A percentile compares a stretch with the other conserved stretches of the same genome.
phyloP scores from a whole-genome alignment of 164 flowering plant genomes.

The Sedum album region DNA sequence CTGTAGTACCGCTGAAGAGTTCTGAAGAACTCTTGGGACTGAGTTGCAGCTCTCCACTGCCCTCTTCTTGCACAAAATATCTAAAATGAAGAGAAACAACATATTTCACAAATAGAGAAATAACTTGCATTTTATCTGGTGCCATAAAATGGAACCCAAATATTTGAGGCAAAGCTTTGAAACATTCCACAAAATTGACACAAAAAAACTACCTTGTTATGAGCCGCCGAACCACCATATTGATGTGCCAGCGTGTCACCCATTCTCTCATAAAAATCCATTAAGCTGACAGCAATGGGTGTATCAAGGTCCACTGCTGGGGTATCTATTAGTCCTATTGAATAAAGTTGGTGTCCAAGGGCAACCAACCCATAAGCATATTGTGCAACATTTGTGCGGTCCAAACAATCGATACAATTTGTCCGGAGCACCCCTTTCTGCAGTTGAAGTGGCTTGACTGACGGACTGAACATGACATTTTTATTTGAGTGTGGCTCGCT shows the following conservation, averaged over 20 bases:
- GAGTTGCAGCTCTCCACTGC: constrained; percentile 50
- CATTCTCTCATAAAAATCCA: constrained; percentile 44
- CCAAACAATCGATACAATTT: constrained; percentile 52
- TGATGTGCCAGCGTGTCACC: constrained; percentile 56
- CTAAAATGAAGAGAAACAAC: constrained; percentile 13
- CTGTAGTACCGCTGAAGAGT: constrained; percentile 51
- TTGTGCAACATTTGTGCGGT: constrained; percentile 55
- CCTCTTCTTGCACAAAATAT: constrained; percentile 50
- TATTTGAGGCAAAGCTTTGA: too few species aligned
- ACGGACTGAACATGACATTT: constrained; percentile 11
- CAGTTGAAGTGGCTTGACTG: constrained; percentile 36
- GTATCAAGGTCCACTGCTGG: constrained; percentile 32
- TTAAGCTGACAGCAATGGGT: constrained; percentile 34
- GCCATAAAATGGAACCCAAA: background rate
- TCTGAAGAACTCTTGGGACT: constrained; percentile 53
- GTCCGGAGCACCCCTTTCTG: constrained; percentile 51
- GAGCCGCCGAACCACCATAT: constrained; percentile 61
- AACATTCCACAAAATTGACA: too few species aligned
- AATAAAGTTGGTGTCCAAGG: constrained; percentile 40
- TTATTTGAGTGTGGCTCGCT: background rate
- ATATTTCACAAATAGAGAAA: background rate
- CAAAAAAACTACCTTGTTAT: constrained; percentile 33
- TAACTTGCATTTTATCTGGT: background rate
- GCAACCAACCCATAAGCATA: constrained; percentile 49
- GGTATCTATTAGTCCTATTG: constrained; percentile 22